A percentile compares a stretch with the other conserved stretches of the same genome.
Evolutionary conservation across 345 rosid genomes (phyloP).

Genomic region (Gossypioides kirkii): DNA sequence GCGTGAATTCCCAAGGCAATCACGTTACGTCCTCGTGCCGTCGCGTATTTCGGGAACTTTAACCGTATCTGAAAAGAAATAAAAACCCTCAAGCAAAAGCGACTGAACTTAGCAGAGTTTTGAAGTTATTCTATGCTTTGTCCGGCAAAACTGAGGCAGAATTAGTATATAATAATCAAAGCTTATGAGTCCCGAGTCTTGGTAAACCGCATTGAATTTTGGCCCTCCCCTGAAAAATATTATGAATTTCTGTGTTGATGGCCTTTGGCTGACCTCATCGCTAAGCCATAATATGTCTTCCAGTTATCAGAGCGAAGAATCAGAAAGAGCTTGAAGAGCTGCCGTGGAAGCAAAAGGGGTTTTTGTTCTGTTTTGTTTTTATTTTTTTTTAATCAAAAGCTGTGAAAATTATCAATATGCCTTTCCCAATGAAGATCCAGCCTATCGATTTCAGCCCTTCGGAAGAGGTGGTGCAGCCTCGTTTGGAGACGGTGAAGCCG

Average conservation of each 20-base stretch:
- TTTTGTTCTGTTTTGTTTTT: neutral
- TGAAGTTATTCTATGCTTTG: constrained; percentile 60
- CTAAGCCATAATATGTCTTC: neutral
- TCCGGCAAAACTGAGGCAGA: constrained; percentile 33
- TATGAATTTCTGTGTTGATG: constrained; percentile 27
- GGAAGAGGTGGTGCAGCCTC: constrained; percentile 25
- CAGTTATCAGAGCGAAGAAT: constrained; percentile 12
- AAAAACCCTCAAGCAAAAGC: constrained; percentile 27
- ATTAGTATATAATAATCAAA: constrained; percentile 24
- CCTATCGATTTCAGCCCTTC: constrained; percentile 49
- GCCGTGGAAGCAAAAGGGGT: neutral
- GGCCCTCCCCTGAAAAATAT: neutral
- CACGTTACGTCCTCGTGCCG: constrained; percentile 35
- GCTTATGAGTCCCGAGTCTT: constrained; percentile 26
- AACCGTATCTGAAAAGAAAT: constrained; percentile 24
- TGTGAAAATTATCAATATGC: constrained; percentile 23
- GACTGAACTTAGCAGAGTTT: constrained; percentile 43
- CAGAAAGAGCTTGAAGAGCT: neutral
- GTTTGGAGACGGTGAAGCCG: constrained; percentile 47
- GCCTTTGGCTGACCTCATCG: constrained; percentile 15
- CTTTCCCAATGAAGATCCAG: constrained; percentile 69
- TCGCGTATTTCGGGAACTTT: constrained; percentile 49
- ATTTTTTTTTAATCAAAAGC: constrained; percentile 2
- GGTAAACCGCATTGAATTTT: constrained; percentile 22
- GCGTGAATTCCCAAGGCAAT: constrained; percentile 11